Base-by-base conservation (phyloP, 306 rosid species). In the Lathyrus sativus region DNA sequence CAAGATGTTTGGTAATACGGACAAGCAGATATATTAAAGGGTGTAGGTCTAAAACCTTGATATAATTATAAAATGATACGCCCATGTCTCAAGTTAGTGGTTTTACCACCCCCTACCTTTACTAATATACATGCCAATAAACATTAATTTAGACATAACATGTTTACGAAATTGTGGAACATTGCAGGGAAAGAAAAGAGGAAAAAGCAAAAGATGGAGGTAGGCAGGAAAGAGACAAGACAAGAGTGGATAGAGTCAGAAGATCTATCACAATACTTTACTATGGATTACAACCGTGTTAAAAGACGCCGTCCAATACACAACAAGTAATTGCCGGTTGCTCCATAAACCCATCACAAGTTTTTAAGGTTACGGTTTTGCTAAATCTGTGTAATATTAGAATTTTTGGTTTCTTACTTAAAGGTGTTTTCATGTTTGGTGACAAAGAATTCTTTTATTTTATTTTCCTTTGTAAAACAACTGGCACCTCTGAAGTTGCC, bases 291-390 rank as follows among this genome's bases (percentile, higher is more conserved):
- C 55, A 17, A 71, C 13, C 15, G 45, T 0, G 87, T 85, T 2
- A 85, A 68, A 85, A 76, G 87, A 67, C 71, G 91, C 50, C 91
- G 82, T 62, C 96, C 96, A 24, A 74, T 87, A 55, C 95, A 91
- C 58, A 91, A 91, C 95, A 87, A 85, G 76, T 45, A 85, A 38
- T 15, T 79, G 61, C 85, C 87, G 28, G 74, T 70, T 39, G 46
- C 33, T 82, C 95, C 95, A 80, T 88, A 60, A 69, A 54, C 42
- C 24, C 41, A 24, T 24, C 43, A 22, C 39, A 38, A 6, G 18
- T 66, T 51, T 7, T 62, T 60, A 43, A 22, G 56, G 71, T 49
- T 54, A 58, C 64, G 60, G 1, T 73, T 85, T 78, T 78, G 76
- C 60, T 18, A 58, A 74, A 57, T 60, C 37, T 68, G 41, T 74